Evolutionary conservation across 1,284 basidiomycete species (phyloP).

Genomic region (Leccinum brunneo-olivaceum): DNA sequence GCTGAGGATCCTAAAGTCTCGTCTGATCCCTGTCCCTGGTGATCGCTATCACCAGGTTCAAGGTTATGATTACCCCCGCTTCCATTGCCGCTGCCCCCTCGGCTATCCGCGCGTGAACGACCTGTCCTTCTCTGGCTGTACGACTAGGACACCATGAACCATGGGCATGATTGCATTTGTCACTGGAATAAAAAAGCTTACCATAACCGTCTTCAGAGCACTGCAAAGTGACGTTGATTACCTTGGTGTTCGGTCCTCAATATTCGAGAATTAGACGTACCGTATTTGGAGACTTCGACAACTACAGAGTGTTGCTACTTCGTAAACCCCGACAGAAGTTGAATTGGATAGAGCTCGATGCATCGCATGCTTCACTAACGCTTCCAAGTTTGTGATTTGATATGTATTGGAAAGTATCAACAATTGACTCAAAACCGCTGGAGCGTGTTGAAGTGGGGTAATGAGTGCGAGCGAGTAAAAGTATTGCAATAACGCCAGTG

Average conservation of each 20-base stretch:
- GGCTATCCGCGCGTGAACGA: constrained; percentile 46
- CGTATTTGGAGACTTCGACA: constrained; percentile 85
- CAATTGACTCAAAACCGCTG: constrained; percentile 82
- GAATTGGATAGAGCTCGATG: constrained; percentile 79
- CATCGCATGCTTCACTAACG: constrained; percentile 85
- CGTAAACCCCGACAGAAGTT: constrained; percentile 85
- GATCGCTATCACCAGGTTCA: constrained; percentile 37
- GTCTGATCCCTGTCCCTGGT: constrained; percentile 31
- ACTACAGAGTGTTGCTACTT: constrained; percentile 86
- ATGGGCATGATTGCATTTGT: constrained; percentile 1
- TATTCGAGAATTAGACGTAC: constrained; percentile 34
- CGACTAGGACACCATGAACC: constrained; percentile 35
- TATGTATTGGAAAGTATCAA: constrained; percentile 83
- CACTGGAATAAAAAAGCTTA: constrained; percentile 29
- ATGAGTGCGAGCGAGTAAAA: constrained; percentile 82
- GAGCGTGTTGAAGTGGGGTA: constrained; percentile 86
- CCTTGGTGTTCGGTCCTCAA: constrained; percentile 2
- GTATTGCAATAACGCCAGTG: constrained; percentile 86
- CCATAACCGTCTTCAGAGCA: constrained; percentile 74
- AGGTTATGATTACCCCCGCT: constrained; percentile 36
- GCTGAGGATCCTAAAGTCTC: constrained; percentile 35
- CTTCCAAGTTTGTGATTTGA: constrained; percentile 67
- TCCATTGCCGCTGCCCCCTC: constrained; percentile 39
- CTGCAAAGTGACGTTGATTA: constrained; percentile 31
- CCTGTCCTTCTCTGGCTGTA: constrained; percentile 65